Percentiles rank a stretch among this genome's conserved stretches.
Evolutionary conservation across 148 eudicot species (phyloP).

Genomic region (Rhododendron ovatum): DNA sequence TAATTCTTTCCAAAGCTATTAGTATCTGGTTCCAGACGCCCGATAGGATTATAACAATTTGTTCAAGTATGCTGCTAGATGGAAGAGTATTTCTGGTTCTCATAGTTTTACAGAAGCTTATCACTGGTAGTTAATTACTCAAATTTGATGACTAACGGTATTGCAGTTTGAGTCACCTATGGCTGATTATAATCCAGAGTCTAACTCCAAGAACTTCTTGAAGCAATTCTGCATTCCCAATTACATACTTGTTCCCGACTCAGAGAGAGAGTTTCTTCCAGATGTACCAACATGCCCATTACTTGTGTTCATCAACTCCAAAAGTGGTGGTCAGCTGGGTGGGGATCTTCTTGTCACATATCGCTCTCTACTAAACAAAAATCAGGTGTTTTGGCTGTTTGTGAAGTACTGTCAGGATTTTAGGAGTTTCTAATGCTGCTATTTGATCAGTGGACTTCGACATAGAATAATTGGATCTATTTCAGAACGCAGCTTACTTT

Average conservation of each 20-base stretch:
- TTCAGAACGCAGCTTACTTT: background rate
- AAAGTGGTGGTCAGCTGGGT: slow-evolving; percentile 98
- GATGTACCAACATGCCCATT: slow-evolving; percentile 63
- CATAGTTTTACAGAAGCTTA: background rate
- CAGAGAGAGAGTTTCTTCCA: slow-evolving; percentile 24
- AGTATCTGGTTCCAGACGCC: background rate
- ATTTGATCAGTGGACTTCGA: background rate
- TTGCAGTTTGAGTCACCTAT: slow-evolving; percentile 34
- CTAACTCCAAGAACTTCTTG: slow-evolving; percentile 19
- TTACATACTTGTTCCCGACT: slow-evolving; percentile 49
- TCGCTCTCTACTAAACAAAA: slow-evolving; percentile 56
- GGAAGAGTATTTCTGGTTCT: background rate
- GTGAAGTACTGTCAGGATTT: background rate
- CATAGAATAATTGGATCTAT: background rate
- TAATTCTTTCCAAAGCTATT: background rate
- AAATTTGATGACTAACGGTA: background rate
- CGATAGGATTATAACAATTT: background rate
- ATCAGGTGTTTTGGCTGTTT: slow-evolving; percentile 47
- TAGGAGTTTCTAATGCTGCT: background rate
- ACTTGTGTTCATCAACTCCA: slow-evolving; percentile 79
- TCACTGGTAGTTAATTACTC: background rate
- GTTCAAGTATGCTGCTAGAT: background rate
- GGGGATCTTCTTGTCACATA: slow-evolving; percentile 80
- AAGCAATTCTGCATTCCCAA: slow-evolving; percentile 65
- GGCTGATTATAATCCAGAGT: slow-evolving; percentile 25